Evolutionary conservation across 2,329 filamentous ascomycete species (phyloP), one percentile per base, ranked within the genome.

Genomic region (Ustilaginoidea virens): DNA sequence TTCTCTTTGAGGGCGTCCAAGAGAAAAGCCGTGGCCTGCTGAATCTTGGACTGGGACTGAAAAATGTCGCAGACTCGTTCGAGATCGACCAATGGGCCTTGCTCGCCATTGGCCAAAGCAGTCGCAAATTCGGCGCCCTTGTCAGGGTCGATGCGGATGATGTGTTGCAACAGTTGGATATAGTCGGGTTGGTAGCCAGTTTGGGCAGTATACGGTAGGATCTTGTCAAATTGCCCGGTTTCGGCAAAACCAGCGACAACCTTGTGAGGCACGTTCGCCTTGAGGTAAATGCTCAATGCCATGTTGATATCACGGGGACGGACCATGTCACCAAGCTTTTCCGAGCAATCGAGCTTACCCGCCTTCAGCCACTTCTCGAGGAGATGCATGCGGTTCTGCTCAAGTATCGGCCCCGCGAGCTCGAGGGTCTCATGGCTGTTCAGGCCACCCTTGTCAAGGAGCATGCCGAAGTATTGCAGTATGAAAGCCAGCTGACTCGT

Each of bases 291-390:
- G 35, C 64, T 69, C 33, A 98, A 64, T 17, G 92, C 90, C 48
- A 96, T 68, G 49, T 78, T 77, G 45, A 92, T 65, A 49, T 98
- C 90, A 44, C 94, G 83, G 13, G 80, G 69, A 27, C 90, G 80
- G 28, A 96, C 80, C 44, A 93, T 73, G 52, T 98, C 92, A 60
- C 90, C 90, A 28, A 98, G 72, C 55, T 94, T 82, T 60, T 98
- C 90, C 0, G 90, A 96, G 58, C 80, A 86, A 52, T 92, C 82
- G 24, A 98, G 69, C 64, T 98, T 98, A 56, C 83, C 80, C 58
- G 96, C 90, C 48, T 79, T 79, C 53, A 96, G 70, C 92, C 92
- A 98, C 58, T 98, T 98, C 59, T 96, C 90, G 17, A 98, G 69
- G 16, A 98, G 63, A 48, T 96, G 83, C 60, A 94, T 96, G 39